These are phyloP conservation scores for Annulohypoxylon moriforme DNA, from an alignment of 495 filamentous ascomycete genomes.

Conservation along the genomic window DNA sequence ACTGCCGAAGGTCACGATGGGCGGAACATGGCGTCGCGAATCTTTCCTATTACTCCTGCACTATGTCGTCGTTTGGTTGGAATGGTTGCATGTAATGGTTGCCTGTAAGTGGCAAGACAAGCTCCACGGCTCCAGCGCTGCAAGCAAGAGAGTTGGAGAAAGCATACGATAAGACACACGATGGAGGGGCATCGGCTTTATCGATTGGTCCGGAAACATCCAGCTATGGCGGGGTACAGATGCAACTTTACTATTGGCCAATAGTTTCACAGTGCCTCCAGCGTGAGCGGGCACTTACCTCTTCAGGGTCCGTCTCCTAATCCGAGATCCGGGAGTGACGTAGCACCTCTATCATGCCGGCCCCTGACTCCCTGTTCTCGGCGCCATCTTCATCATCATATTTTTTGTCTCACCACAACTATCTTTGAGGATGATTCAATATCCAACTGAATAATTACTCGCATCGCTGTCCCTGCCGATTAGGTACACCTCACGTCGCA, in stretches of 20 bases:
- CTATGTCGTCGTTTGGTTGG: conserved; percentile 33
- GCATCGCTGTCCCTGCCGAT: too few relatives aligned
- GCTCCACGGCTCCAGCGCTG: background rate
- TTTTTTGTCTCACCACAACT: too few relatives aligned
- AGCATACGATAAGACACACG: conserved; percentile 20
- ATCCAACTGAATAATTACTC: too few relatives aligned
- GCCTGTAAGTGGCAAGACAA: conserved; percentile 14
- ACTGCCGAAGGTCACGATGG: conserved; percentile 17
- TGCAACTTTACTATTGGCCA: conserved; percentile 23
- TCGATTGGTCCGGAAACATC: conserved; percentile 21
- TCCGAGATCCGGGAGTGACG: conserved; percentile 25
- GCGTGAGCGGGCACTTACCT: background rate
- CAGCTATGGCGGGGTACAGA: conserved; percentile 29
- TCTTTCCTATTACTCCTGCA: conserved; percentile 21
- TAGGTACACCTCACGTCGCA: too few relatives aligned
- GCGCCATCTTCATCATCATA: background rate
- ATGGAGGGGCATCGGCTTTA: conserved; percentile 22
- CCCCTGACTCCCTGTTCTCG: background rate
- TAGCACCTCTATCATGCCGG: conserved; percentile 10
- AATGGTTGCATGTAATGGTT: background rate
- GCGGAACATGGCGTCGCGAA: conserved; percentile 1
- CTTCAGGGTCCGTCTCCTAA: conserved; percentile 16
- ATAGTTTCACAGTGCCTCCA: conserved; percentile 4
- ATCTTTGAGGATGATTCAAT: too few relatives aligned
- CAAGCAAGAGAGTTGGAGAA: background rate